Evolutionary conservation across 1,284 basidiomycete species (phyloP).

Genomic region (Sparassis latifolia): DNA sequence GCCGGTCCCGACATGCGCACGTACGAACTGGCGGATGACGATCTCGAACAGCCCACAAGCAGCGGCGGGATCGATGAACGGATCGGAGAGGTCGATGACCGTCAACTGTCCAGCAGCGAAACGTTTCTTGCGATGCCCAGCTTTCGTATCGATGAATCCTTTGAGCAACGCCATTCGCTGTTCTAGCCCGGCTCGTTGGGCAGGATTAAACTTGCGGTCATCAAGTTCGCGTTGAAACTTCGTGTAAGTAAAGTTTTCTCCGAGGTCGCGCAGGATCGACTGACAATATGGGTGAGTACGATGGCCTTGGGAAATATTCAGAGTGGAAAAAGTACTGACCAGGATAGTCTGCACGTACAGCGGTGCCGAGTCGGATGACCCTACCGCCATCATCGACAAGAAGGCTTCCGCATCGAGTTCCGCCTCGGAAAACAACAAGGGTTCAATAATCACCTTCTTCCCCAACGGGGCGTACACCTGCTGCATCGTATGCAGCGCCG

Average conservation of each 20-base stretch:
- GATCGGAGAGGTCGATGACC: conserved; percentile 45
- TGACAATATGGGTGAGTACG: background rate
- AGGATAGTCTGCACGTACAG: conserved; percentile 21
- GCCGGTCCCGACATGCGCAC: conserved; percentile 48
- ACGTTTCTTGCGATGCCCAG: conserved; percentile 1
- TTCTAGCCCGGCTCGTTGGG: conserved; percentile 18
- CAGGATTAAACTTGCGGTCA: conserved; percentile 14
- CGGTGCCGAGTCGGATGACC: conserved; percentile 18
- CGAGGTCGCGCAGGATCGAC: conserved; percentile 22
- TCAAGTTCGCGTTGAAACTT: conserved; percentile 14
- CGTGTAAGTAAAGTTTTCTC: conserved; percentile 17
- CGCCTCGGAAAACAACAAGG: conserved; percentile 22
- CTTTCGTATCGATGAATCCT: conserved; percentile 9
- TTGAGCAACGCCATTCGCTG: conserved; percentile 21
- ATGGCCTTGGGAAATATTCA: background rate
- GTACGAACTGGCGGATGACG: conserved; percentile 50
- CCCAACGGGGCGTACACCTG: conserved; percentile 23
- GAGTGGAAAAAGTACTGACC: conserved; percentile 9
- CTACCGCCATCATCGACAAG: conserved; percentile 30
- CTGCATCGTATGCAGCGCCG: conserved; percentile 17
- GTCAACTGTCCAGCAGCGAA: conserved; percentile 22
- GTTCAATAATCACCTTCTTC: conserved; percentile 21
- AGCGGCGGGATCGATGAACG: conserved; percentile 56
- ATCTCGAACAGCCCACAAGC: conserved; percentile 66
- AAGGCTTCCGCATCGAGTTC: conserved; percentile 28